Evolutionary conservation across 2,329 filamentous ascomycete genomes (phyloP).

Genomic region (Verruconis gallopava): DNA sequence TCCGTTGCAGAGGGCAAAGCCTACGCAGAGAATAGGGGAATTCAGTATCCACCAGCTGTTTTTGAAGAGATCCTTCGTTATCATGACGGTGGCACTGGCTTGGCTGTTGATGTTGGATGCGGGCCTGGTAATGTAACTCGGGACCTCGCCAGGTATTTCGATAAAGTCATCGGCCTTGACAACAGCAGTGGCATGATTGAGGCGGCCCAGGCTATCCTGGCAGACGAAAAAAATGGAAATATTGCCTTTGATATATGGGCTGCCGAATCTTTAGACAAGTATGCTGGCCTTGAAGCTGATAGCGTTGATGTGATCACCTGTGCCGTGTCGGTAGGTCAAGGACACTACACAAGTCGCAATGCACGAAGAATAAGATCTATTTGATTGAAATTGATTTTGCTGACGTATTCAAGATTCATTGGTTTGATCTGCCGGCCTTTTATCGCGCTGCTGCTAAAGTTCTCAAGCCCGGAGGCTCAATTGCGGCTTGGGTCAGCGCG

Average conservation of each 20-base stretch:
- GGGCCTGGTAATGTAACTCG: conserved; percentile 40
- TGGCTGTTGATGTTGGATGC: conserved; percentile 43
- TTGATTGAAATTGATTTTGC: too few species aligned
- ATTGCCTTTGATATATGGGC: background rate
- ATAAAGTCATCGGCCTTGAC: conserved; percentile 37
- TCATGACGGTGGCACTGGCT: conserved; percentile 29
- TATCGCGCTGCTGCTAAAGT: conserved; percentile 34
- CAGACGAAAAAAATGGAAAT: background rate
- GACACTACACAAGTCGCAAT: too few species aligned
- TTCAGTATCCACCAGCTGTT: background rate
- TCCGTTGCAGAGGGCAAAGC: conserved; percentile 28
- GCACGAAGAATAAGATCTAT: too few species aligned
- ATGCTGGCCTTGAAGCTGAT: conserved; percentile 18
- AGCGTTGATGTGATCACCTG: conserved; percentile 39
- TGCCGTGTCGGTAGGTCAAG: conserved; percentile 29
- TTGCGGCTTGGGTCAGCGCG: conserved; percentile 35
- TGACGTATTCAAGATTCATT: conserved; percentile 30
- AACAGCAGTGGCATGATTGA: conserved; percentile 41
- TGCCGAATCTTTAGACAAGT: background rate
- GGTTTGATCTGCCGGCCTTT: conserved; percentile 43
- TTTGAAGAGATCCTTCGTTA: background rate
- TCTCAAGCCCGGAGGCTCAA: conserved; percentile 40
- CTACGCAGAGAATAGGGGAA: conserved; percentile 31
- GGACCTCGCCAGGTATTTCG: conserved; percentile 35
- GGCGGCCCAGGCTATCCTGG: conserved; percentile 23